Base-by-base conservation (phyloP, 2,329 filamentous ascomycete genomes). In the Cercospora citrullina region DNA sequence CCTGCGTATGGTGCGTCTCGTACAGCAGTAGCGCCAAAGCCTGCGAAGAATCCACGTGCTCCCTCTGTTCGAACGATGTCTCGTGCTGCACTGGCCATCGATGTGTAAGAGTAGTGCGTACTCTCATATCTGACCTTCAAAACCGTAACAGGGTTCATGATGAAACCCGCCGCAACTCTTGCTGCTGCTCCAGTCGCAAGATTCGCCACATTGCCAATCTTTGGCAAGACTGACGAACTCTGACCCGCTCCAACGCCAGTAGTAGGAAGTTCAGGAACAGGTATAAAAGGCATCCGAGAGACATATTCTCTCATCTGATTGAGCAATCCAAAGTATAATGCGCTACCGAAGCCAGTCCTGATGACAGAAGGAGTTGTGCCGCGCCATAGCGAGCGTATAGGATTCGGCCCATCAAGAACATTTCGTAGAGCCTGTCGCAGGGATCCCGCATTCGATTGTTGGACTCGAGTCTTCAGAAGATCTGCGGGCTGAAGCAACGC, bases 51-150 rank as follows among this genome's bases (percentile, higher is more conserved):
- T 0, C 94, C 95, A 31, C 90, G 87, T 3, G 91, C 65, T 0
- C 95, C 94, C 73, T 94, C 90, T 0, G 83, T 87, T 7, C 84
- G 84, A 63, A 90, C 81, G 30, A 98, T 97, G 73, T 95, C 92
- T 36, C 83, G 83, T 1, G 87, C 88, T 0, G 95, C 95, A 42
- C 88, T 85, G 48, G 86, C 80, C 26, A 98, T 83, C 1, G 92
- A 94, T 26, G 86, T 86, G 81, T 98, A 98, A 3, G 87, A 83
- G 82, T 97, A 99, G 53, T 94, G 83, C 69, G 87, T 93, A 28
- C 91, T 94, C 80, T 99, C 95, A 77, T 96, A 98, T 55, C 95
- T 91, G 53, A 98, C 95, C 78, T 99, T 99, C 76, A 99, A 90
- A 55, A 99, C 90, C 1, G 95, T 99, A 69, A 98, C 87, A 1